phyloP scores from a whole-genome alignment of 2,329 filamentous ascomycete genomes.

The Arthroderma sp. region DNA sequence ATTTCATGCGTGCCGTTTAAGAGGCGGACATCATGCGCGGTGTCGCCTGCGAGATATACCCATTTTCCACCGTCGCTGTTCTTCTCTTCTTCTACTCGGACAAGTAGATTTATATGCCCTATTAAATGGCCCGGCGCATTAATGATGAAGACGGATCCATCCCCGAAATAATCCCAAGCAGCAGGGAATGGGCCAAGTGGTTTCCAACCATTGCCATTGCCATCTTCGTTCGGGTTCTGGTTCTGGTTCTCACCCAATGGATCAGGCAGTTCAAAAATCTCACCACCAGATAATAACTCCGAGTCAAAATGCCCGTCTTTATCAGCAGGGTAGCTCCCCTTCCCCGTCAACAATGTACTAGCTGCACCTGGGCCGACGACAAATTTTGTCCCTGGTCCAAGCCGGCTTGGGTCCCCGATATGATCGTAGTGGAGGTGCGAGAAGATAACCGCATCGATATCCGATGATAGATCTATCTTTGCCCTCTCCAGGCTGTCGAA shows the following conservation, averaged over 20 bases:
- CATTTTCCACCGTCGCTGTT: background rate
- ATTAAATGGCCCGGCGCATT: constrained; percentile 23
- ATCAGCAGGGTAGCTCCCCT: constrained; percentile 14
- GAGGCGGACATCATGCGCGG: constrained; percentile 5
- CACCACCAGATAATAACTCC: constrained; percentile 10
- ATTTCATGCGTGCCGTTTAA: constrained; percentile 1
- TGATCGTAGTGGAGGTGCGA: constrained; percentile 21
- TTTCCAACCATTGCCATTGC: background rate
- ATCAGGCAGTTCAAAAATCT: constrained; percentile 13
- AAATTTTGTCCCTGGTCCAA: constrained; percentile 14
- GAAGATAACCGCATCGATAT: constrained; percentile 18
- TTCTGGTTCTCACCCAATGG: constrained; percentile 1
- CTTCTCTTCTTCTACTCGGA: constrained; percentile 3
- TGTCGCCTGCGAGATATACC: constrained; percentile 6
- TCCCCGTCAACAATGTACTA: constrained; percentile 7
- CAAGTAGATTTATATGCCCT: constrained; percentile 14
- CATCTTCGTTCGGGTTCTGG: background rate
- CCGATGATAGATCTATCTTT: constrained; percentile 7
- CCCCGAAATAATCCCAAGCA: constrained; percentile 39
- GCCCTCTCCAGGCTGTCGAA: constrained; percentile 15
- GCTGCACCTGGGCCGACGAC: constrained; percentile 16
- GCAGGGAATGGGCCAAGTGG: constrained; percentile 23
- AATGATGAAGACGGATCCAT: constrained; percentile 44
- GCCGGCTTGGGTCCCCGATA: constrained; percentile 15
- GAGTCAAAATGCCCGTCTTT: constrained; percentile 11